Evolutionary conservation across 1,284 basidiomycete genomes (phyloP).

Genomic region (Flammula alnicola): DNA sequence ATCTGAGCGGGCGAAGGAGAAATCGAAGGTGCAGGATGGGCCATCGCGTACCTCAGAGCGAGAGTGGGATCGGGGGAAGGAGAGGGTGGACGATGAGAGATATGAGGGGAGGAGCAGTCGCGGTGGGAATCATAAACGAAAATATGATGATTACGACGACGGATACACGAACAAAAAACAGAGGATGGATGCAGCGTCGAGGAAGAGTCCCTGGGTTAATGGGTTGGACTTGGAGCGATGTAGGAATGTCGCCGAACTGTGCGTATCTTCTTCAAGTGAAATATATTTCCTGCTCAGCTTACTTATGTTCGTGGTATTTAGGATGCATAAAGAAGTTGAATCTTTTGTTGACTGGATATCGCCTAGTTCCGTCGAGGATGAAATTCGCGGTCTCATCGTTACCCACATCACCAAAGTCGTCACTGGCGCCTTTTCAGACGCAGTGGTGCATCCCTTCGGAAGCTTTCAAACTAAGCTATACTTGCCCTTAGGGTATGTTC

Average conservation of each 20-base stretch:
- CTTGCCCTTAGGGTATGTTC: constrained; percentile 86
- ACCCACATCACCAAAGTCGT: constrained; percentile 75
- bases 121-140: constrained; percentile 32
- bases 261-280: constrained; percentile 32
- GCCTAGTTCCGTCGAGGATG: constrained; percentile 85
- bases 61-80: constrained; percentile 32
- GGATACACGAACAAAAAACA: constrained; percentile 63
- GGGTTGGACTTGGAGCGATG: constrained; percentile 82
- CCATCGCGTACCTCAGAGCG: constrained; percentile 33
- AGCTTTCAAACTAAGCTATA: constrained; percentile 96
- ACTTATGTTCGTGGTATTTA: constrained; percentile 15
- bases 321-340: constrained; percentile 84
- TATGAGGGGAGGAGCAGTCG: constrained; percentile 14
- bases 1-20: constrained; percentile 24
- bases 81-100: constrained; percentile 29
- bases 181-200: constrained; percentile 59
- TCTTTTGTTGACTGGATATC: constrained; percentile 90
- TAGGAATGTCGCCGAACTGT: constrained; percentile 83
- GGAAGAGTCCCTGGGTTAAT: constrained; percentile 79
- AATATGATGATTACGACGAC: constrained; percentile 53
- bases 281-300: constrained; percentile 17
- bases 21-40: constrained; percentile 8
- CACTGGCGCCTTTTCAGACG: constrained; percentile 73
- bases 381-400: constrained; percentile 80
- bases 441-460: constrained; percentile 87